A percentile compares a stretch with the other conserved stretches of the same genome.
Evolutionary conservation across 768 basidiomycete genomes (phyloP).

Genomic region (Suillus luteus): DNA sequence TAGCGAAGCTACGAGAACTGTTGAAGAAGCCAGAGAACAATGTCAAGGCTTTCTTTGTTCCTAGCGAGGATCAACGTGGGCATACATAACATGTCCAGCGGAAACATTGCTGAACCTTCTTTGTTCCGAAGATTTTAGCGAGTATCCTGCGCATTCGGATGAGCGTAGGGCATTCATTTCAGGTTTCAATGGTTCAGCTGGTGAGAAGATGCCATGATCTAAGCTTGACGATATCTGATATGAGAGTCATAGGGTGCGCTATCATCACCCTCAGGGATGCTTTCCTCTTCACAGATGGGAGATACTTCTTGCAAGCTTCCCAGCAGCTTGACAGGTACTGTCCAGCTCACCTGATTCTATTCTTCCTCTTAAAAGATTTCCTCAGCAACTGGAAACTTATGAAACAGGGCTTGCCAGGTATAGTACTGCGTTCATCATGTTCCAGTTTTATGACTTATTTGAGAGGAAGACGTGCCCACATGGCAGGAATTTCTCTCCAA

Average conservation of each 20-base stretch:
- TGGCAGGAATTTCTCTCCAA: conserved; percentile 88
- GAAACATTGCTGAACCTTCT: conserved; percentile 4
- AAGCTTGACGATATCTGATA: conserved; percentile 10
- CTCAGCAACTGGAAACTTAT: conserved; percentile 88
- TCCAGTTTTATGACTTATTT: conserved; percentile 20
- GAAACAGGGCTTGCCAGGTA: conserved; percentile 87
- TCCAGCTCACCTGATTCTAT: background rate
- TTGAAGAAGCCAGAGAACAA: conserved; percentile 58
- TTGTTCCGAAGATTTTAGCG: conserved; percentile 70
- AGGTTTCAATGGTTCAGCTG: conserved; percentile 93
- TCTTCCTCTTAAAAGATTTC: background rate
- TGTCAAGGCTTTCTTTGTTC: conserved; percentile 78
- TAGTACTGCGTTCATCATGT: conserved; percentile 18
- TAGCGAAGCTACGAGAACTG: conserved; percentile 64
- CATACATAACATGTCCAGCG: conserved; percentile 14
- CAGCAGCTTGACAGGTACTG: conserved; percentile 83
- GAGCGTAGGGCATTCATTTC: conserved; percentile 86
- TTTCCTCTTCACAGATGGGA: conserved; percentile 90
- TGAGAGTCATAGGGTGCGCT: conserved; percentile 63
- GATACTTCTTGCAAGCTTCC: conserved; percentile 92
- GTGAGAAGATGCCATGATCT: conserved; percentile 38
- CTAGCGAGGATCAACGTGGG: conserved; percentile 92
- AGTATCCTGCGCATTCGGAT: conserved; percentile 86
- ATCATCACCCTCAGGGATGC: conserved; percentile 72
- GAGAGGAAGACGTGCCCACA: conserved; percentile 69